Conservation (phyloP, 225 moss, liverwort and hornwort genomes). For the Sphagnum contortum region DNA sequence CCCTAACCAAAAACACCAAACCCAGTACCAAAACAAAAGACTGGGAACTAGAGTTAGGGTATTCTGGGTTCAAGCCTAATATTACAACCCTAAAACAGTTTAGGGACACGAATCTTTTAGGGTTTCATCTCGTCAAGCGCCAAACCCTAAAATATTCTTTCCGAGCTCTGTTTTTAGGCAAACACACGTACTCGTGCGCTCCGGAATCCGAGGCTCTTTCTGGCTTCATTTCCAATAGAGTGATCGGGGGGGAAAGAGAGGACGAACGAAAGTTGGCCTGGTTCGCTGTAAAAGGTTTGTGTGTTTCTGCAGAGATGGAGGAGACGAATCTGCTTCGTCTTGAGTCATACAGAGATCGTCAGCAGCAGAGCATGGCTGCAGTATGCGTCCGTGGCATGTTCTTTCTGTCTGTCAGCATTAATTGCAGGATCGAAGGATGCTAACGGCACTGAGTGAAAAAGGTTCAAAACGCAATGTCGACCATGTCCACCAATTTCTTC, state of each 20-base stretch:
- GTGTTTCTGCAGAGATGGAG: constrained; percentile 68
- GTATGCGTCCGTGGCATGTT: constrained; percentile 84
- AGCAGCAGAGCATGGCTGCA: constrained; percentile 67
- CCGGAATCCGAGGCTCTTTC: too few species aligned
- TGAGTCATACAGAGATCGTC: constrained; percentile 81
- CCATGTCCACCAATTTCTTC: too few species aligned
- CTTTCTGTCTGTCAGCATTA: constrained; percentile 1
- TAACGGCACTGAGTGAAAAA: constrained; percentile 63
- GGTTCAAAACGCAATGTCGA: constrained; percentile 16
- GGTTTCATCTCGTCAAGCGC: too few species aligned
- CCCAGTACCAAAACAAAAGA: too few species aligned
- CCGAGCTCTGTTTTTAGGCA: too few species aligned
- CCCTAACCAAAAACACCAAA: too few species aligned
- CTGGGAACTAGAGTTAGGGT: too few species aligned
- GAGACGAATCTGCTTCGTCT: constrained; percentile 88
- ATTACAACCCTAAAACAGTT: too few species aligned
- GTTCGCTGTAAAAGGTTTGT: background rate
- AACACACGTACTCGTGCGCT: too few species aligned
- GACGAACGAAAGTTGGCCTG: background rate
- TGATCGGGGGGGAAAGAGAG: background rate
- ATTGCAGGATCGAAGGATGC: constrained; percentile 78
- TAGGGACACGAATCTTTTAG: too few species aligned
- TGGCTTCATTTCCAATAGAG: background rate
- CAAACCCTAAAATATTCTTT: too few species aligned
- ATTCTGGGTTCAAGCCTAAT: too few species aligned